Evolutionary conservation across 176 grass and related monocot genomes (phyloP).

Genomic region (Tillandsia leiboldiana): DNA sequence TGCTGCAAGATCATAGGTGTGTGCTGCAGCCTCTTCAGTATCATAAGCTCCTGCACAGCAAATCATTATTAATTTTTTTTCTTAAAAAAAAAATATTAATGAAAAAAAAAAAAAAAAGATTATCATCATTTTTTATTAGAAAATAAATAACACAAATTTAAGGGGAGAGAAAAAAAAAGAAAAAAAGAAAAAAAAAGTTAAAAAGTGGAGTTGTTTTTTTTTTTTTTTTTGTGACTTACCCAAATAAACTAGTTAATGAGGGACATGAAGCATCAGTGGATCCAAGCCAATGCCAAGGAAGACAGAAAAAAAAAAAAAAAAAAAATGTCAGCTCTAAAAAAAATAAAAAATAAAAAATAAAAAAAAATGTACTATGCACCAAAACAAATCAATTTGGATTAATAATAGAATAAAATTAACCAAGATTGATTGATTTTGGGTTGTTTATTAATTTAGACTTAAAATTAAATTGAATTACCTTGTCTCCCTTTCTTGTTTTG

Average conservation of each 20-base stretch:
- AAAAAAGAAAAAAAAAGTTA: conserved; percentile 12
- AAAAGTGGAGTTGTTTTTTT: conserved; percentile 7
- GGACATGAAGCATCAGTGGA: conserved; percentile 29
- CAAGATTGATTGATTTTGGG: conserved; percentile 1
- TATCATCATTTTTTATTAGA: background rate
- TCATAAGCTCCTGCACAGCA: conserved; percentile 75
- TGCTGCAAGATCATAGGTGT: conserved; percentile 73
- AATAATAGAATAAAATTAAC: background rate
- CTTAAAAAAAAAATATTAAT: no score
- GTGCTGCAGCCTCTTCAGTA: conserved; percentile 69
- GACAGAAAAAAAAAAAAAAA: conserved; percentile 16
- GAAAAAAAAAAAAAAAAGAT: no score
- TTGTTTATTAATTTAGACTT: background rate
- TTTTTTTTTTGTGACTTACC: conserved; percentile 39
- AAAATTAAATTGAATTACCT: conserved; percentile 31
- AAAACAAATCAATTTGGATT: conserved; percentile 3
- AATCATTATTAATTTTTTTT: background rate
- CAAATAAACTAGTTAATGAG: conserved; percentile 45
- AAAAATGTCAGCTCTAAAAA: conserved; percentile 47
- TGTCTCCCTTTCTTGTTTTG: conserved; percentile 96
- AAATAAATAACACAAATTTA: background rate
- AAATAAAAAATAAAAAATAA: conserved; percentile 11
- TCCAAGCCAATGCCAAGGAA: conserved; percentile 41
- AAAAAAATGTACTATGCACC: conserved; percentile 20
- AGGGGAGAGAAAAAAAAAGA: background rate